Base-by-base conservation (phyloP, 306 rosid genomes). In the Cicer yamashitae region DNA sequence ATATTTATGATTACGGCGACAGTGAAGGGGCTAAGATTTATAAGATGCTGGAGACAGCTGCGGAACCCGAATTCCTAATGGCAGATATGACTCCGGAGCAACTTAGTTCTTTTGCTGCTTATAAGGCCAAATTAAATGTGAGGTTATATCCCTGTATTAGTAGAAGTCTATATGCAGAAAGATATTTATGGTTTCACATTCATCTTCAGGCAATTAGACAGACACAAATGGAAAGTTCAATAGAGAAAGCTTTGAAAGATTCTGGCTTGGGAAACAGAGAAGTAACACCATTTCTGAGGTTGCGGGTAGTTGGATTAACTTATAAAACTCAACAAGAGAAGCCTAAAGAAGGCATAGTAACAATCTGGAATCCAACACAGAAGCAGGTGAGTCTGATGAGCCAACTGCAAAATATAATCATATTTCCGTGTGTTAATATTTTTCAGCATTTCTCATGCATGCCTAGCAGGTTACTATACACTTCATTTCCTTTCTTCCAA, bases 11-110 rank as follows among this genome's bases (percentile, higher is more conserved):
- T 86, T 93, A 87, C 50, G 76, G 75, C 52, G 83, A 85, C 20
- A 84, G 96, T 22, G 97, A 94, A 82, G 98, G 94, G 71, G 98
- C 96, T 67, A 87, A 85, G 81, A 82, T 94, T 79, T 86, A 87
- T 83, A 84, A 85, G 67, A 84, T 91, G 76, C 89, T 94, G 20
- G 94, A 94, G 89, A 82, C 92, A 64, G 88, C 96, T 13, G 91
- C 81, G 12, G 94, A 94, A 73, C 98, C 98, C 22, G 98, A 91
- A 85, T 82, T 87, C 80, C 76, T 91, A 68, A 90, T 94, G 98
- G 97, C 96, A 50, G 97, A 86, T 84, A 91, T 94, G 98, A 91
- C 93, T 79, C 83, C 89, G 39, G 96, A 88, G 60, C 97, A 94
- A 73, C 86, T 94, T 38, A 86, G 50, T 79, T 86, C 93, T 75